Evolutionary conservation across 768 basidiomycete genomes (phyloP), one percentile per base, ranked within the genome.

Genomic region (Lyophyllum semitale): DNA sequence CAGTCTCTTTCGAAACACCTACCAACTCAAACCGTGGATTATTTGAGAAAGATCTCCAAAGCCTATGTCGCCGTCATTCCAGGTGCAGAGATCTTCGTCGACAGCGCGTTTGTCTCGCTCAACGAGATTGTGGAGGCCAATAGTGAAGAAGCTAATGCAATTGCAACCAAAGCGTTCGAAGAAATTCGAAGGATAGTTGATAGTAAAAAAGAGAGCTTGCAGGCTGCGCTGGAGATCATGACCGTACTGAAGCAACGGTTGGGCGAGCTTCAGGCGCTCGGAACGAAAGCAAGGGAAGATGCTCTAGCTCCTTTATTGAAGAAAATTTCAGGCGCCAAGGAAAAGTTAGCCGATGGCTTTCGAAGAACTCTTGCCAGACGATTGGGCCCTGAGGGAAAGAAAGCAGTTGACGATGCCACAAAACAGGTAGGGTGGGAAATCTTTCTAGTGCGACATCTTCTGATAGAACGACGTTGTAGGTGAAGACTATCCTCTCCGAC

Each of bases 51-150:
- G 33, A 68, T 73, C 32, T 72, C 72, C 25, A 79, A 77, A 60
- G 66, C 74, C 11, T 79, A 79, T 61, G 66, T 73, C 26, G 67
- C 66, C 29, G 55, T 71, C 46, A 58, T 80, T 29, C 79, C 79
- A 1, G 73, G 73, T 2, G 70, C 76, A 0, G 68, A 66, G 2
- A 45, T 67, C 5, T 53, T 74, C 38, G 68, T 81, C 51, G 78
- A 81, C 66, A 61, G 56, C 42, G 73, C 68, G 0, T 81, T 82
- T 58, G 76, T 80, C 59, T 62, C 64, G n/a, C 57, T 79, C 37
- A 75, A 75, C 43, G 63, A 71, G 48, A 60, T 75, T 12, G 67
- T 71, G 29, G 69, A 73, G 27, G 63, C 68, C 17, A 76, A 80
- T 44, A 58, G 68, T 4, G 71, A 75, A 23, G 77, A 80, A 54